These are phyloP conservation scores for Marchantia paleacea DNA, from an alignment of 225 moss, liverwort and hornwort genomes.

Conservation along the genomic window DNA sequence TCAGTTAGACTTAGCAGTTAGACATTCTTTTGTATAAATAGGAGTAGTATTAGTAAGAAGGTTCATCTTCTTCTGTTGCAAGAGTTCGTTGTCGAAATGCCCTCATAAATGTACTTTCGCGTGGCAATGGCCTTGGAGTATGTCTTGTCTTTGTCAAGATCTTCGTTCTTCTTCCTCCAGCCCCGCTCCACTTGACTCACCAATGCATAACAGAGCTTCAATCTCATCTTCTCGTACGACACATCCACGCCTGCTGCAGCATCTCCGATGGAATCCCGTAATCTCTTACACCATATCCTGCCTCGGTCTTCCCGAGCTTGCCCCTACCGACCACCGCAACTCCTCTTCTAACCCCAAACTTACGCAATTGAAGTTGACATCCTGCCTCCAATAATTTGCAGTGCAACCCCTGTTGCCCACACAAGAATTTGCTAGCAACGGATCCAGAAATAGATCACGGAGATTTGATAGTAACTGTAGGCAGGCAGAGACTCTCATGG, in stretches of 20 bases:
- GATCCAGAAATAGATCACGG: too few relatives aligned
- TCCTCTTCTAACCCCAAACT: background rate
- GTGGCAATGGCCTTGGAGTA: slow-evolving; percentile 35
- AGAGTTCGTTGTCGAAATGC: too few relatives aligned
- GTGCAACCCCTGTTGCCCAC: too few relatives aligned
- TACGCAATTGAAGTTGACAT: background rate
- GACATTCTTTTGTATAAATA: too few relatives aligned
- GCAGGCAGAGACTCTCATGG: too few relatives aligned
- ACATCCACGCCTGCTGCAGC: slow-evolving; percentile 34
- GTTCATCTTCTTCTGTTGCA: too few relatives aligned
- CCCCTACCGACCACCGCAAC: slow-evolving; percentile 4
- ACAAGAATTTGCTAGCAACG: too few relatives aligned
- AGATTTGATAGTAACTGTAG: too few relatives aligned
- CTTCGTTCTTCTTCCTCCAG: slow-evolving; percentile 49
- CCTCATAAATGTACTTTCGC: slow-evolving; percentile 26
- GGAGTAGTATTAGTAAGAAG: too few relatives aligned
- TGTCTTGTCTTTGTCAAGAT: slow-evolving; percentile 51
- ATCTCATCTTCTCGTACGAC: slow-evolving; percentile 30
- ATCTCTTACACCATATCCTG: slow-evolving; percentile 30
- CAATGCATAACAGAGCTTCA: slow-evolving; percentile 56
- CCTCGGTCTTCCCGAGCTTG: slow-evolving; percentile 12
- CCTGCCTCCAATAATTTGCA: too few relatives aligned
- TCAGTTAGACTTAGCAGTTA: too few relatives aligned
- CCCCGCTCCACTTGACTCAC: slow-evolving; percentile 45
- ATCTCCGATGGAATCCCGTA: slow-evolving; percentile 32